phyloP scores from a whole-genome alignment of 2,329 filamentous ascomycete genomes.

The Pestalotiopsis sp. region DNA sequence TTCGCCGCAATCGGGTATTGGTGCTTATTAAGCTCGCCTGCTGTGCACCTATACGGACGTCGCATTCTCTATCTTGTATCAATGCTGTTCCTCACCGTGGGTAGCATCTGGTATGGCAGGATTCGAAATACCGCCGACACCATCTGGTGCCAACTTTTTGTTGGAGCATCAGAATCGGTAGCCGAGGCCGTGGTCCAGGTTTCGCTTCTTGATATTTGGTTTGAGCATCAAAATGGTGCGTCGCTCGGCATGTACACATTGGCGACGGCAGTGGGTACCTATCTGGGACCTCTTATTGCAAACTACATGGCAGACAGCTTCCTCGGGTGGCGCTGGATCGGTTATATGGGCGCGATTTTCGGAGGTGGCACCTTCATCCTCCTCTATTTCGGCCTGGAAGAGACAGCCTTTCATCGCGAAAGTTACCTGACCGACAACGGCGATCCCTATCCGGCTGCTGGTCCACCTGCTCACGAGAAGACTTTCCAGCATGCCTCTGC shows the following conservation, averaged over 20 bases:
- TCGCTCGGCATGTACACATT: constrained; percentile 59
- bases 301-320: constrained; percentile 51
- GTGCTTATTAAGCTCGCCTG: constrained; percentile 54
- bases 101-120: constrained; percentile 56
- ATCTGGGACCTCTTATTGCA: constrained; percentile 55
- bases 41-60: constrained; percentile 57
- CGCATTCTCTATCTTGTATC: constrained; percentile 58
- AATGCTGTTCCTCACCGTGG: constrained; percentile 49
- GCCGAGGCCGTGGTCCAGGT: constrained; percentile 60
- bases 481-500: not conserved
- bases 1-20: constrained; percentile 60
- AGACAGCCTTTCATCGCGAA: constrained; percentile 51
- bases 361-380: constrained; percentile 49
- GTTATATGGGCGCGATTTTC: constrained; percentile 52
- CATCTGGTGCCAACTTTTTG: constrained; percentile 59
- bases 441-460: not conserved
- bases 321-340: constrained; percentile 58
- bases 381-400: constrained; percentile 55
- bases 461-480: not conserved
- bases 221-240: constrained; percentile 57
- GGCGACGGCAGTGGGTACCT: constrained; percentile 58
- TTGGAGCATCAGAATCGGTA: constrained; percentile 58
- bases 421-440: constrained; percentile 17
- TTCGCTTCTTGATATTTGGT: constrained; percentile 61
- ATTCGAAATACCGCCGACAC: constrained; percentile 46